Percentiles rank a stretch among this genome's conserved stretches.
phyloP scores from a whole-genome alignment of 2,329 filamentous ascomycete species.

The Monosporascus ibericus region DNA sequence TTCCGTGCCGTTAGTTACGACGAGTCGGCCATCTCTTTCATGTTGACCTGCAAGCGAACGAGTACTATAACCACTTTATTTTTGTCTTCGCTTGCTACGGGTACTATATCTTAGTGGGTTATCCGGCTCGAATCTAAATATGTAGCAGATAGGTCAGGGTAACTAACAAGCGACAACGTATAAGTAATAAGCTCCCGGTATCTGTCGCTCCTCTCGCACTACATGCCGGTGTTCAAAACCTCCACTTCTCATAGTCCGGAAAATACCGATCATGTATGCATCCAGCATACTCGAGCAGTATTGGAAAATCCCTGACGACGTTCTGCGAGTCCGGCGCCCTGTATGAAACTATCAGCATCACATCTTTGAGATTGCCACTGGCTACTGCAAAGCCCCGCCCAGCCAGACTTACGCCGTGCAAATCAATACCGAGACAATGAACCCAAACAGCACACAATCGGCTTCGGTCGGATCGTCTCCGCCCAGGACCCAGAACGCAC shows the following conservation, averaged over 20 bases:
- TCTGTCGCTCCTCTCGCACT: no score
- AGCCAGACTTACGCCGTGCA: slow-evolving; percentile 44
- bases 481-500: slow-evolving; percentile 53
- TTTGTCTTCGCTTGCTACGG: no score
- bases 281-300: slow-evolving; percentile 47
- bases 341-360: slow-evolving; percentile 3
- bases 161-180: no score
- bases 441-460: slow-evolving; percentile 52
- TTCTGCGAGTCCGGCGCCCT: slow-evolving; percentile 41
- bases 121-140: no score
- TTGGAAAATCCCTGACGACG: slow-evolving; percentile 40
- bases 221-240: neutral
- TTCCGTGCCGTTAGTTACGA: no score
- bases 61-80: no score
- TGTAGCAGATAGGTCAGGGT: no score
- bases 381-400: neutral
- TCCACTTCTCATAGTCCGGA: slow-evolving; percentile 45
- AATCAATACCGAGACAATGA: slow-evolving; percentile 45
- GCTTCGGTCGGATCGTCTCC: slow-evolving; percentile 48
- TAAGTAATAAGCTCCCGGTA: no score
- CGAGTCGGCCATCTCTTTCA: no score
- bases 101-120: no score
- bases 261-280: slow-evolving; percentile 53
- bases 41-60: no score
- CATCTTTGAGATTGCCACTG: slow-evolving; percentile 3